Conservation (phyloP, 805 yeast genomes). For the Debaryomyces tyrocola region DNA sequence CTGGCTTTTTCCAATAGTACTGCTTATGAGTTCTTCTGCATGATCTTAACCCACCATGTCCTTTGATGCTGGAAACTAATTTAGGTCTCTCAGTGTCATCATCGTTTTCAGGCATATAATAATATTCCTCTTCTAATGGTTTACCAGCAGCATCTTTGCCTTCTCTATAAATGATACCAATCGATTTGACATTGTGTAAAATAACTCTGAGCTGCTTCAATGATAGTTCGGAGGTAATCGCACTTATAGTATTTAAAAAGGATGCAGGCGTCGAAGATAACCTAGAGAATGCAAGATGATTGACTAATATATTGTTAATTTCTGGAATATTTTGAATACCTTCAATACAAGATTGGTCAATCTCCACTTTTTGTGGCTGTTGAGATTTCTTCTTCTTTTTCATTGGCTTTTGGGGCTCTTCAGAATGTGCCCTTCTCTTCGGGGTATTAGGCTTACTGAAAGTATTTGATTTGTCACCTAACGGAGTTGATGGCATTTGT, state of each 20-base stretch:
- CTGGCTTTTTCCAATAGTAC: constrained; percentile 70
- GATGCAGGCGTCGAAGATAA: constrained; percentile 86
- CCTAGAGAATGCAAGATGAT: constrained; percentile 88
- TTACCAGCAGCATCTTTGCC: constrained; percentile 98
- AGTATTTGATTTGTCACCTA: constrained; percentile 27
- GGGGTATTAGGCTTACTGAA: constrained; percentile 14
- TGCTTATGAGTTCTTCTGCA: constrained; percentile 95
- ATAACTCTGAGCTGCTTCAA: constrained; percentile 45
- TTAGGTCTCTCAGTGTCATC: constrained; percentile 64
- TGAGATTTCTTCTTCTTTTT: constrained; percentile 15
- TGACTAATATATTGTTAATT: constrained; percentile 65
- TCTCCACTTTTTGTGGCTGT: constrained; percentile 21
- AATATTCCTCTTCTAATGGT: constrained; percentile 89
- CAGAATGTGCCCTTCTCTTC: constrained; percentile 32
- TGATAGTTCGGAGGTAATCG: constrained; percentile 47
- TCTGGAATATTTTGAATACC: constrained; percentile 42
- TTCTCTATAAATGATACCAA: constrained; percentile 84
- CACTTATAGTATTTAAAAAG: constrained; percentile 61
- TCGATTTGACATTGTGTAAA: constrained; percentile 50
- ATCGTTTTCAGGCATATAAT: constrained; percentile 84
- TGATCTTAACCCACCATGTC: constrained; percentile 75
- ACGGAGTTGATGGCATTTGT: constrained; percentile 9
- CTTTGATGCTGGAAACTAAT: constrained; percentile 75
- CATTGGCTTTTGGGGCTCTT: constrained; percentile 22
- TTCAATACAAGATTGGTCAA: constrained; percentile 3